Evolutionary conservation across 2,329 filamentous ascomycete species (phyloP), one percentile per base, ranked within the genome.

Genomic region (Fusarium chuoi): DNA sequence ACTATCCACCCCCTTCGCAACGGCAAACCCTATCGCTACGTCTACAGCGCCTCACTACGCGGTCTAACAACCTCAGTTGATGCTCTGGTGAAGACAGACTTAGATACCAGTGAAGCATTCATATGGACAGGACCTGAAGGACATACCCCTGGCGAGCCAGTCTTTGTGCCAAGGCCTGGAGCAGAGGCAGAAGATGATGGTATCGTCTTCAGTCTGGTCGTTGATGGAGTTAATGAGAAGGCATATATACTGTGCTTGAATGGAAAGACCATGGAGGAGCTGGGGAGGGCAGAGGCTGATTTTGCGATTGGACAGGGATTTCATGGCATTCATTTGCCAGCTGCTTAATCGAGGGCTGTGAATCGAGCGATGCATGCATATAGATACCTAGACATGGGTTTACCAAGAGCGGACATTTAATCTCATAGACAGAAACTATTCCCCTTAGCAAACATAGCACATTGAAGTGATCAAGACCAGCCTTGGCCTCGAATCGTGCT

Each of bases 211-310:
- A 89, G 84, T 52, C 87, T 94, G 2, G 88, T 94, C 8, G 84
- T 94, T 5, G 89, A 94, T 77, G 90, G 91, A 0, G 77, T 81
- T n/a, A 82, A 81, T 11, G 84, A 85, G 70, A 88, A 72, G 69
- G 93, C 91, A 72, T 94, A 93, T 79, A 81, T 94, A 56, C 75
- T 94, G 45, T 91, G 90, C 65, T 79, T 94, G 38, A 86, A 92
- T 77, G 91, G 91, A 9, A 86, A 78, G 78, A 89, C 87, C 9
- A 87, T 94, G 87, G 82, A 80, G 68, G 92, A 94, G 83, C 44
- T 90, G 52, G 92, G 91, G 0, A 85, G 90, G 48, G 92, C 92
- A 7, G 89, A 91, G 74, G 86, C 90, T 28, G 85, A 86, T 4
- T 89, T 89, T 74, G 85, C 88, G 1, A 86, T 94, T 66, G 87